Base-by-base conservation (phyloP, 2,329 filamentous ascomycete genomes). In the Aureobasidium vineae region DNA sequence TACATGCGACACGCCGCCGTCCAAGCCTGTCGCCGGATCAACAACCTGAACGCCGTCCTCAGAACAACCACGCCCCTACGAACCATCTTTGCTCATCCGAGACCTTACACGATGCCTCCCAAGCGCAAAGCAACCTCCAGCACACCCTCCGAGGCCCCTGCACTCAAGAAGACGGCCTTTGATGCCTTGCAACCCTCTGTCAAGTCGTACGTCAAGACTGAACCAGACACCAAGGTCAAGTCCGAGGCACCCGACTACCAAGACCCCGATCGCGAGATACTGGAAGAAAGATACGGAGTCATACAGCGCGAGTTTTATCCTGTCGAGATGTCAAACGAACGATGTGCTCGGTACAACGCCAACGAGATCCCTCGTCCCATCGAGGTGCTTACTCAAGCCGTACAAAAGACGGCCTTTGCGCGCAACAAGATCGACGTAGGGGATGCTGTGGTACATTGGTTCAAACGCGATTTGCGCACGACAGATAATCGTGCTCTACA, bases 371-470 rank as follows among this genome's bases (percentile, higher is more conserved):
- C 88, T 4, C 86, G 90, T 0, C 93, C 92, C 0, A 89, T 96
- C 23, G 86, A 92, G 71, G 76, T 84, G 0, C 82, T 97, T 2
- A 75, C 86, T 6, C 75, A 79, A 0, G 86, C 88, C 0, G 80
- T 92, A 5, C 75, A 81, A 28, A 84, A 87, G 1, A 95, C 91
- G 0, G 77, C 81, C 2, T 71, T 77, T 0, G 75, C 77, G 41
- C 83, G 90, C 10, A 79, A 81, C 33, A 76, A 79, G 1, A 82
- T 90, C 15, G 69, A 78, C 1, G 79, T 83, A 0, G 84, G 85
- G 36, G 79, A 85, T 31, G 86, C 88, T 0, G 88, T 96, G 0
- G 85, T 96, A 0, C 91, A 96, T 77, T 97, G 92, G 92, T 97
- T 94, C 81, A 96, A 95, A 78, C 87, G 85, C 73, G 93, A 97